Evolutionary conservation across 2,329 filamentous ascomycete species (phyloP), one percentile per base, ranked within the genome.

Genomic region (Purpureocillium lavendulum): DNA sequence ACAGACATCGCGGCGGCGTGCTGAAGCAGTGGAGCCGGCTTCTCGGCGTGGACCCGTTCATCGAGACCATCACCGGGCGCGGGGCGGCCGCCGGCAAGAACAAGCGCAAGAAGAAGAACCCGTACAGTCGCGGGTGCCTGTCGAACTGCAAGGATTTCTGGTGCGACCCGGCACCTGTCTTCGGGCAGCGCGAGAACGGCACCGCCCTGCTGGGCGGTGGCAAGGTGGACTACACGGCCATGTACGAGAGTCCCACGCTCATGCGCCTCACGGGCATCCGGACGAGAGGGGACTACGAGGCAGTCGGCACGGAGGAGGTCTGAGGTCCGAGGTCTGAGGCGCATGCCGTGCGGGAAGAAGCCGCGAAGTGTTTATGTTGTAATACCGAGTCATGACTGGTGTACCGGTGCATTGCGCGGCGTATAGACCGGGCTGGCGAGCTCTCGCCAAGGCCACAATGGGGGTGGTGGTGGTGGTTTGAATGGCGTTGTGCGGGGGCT

Each of bases 91-190:
- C 70, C 3, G 61, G 64, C 17, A 62, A 67, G 59, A 66, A 71
- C 57, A 67, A 69, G 63, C 71, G 68, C 49, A 64, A 72, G 46
- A 74, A 74, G 56, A 71, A 71, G 48, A 98, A 97, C 58, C 89
- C 89, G 0, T 98, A 90, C 60, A 90, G 81, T 42, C 73, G 80
- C 26, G 92, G 92, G 7, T 71, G 87, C 30, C 51, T 94, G n/a
- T 76, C 81, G 43, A 98, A 98, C 57, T 98, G 92, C 63, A 83
- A 78, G 49, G 94, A 98, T 61, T 98, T 98, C 59, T 97, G 89
- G 87, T 90, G 85, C 53, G 92, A 97, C 57, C 80, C 86, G 2
- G 82, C 85, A 2, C 84, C 90, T 0, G 60, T 94, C 14, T 90
- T 95, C 57, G 80, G 83, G 10, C 77, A 73, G 51, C 75, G 83